A percentile compares a stretch with the other conserved stretches of the same genome.
Evolutionary conservation across 179 eudicot species (phyloP).

Genomic region (Spinacia oleracea): DNA sequence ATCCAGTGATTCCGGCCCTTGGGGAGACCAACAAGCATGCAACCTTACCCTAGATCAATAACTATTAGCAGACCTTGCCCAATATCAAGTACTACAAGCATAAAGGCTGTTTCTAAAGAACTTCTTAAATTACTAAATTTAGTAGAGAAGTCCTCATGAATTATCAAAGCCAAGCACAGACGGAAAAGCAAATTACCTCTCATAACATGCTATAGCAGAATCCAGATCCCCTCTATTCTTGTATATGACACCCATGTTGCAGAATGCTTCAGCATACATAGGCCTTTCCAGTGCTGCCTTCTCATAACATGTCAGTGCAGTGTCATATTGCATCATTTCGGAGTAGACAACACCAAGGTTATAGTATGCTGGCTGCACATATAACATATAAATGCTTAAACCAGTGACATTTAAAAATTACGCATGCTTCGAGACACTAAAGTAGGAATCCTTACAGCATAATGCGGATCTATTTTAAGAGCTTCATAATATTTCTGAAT

Average conservation of each 20-base stretch:
- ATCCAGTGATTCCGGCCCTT: background rate
- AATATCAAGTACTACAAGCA: background rate
- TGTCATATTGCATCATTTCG: slow-evolving; percentile 97
- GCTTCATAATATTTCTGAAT: slow-evolving; percentile 96
- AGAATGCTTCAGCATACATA: slow-evolving; percentile 99
- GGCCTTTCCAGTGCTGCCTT: slow-evolving; percentile 98
- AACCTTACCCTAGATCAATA: background rate
- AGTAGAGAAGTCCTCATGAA: background rate
- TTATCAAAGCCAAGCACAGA: background rate
- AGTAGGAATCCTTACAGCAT: slow-evolving; percentile 62
- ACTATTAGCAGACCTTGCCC: background rate
- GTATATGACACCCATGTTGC: slow-evolving; percentile 99
- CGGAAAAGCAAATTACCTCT: slow-evolving; percentile 54
- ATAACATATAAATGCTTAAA: slow-evolving; percentile 22
- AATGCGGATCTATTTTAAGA: slow-evolving; percentile 85
- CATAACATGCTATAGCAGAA: slow-evolving; percentile 95
- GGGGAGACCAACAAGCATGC: background rate
- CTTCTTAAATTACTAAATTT: background rate
- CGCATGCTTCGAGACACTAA: background rate
- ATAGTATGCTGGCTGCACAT: slow-evolving; percentile 96
- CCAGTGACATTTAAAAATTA: slow-evolving; percentile 9
- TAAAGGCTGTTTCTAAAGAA: background rate
- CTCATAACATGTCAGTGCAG: slow-evolving; percentile 92
- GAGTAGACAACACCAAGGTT: slow-evolving; percentile 99
- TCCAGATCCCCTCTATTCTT: slow-evolving; percentile 96